These are phyloP conservation scores for Prunus padus DNA, from an alignment of 306 rosid genomes.

Conservation along the genomic window DNA sequence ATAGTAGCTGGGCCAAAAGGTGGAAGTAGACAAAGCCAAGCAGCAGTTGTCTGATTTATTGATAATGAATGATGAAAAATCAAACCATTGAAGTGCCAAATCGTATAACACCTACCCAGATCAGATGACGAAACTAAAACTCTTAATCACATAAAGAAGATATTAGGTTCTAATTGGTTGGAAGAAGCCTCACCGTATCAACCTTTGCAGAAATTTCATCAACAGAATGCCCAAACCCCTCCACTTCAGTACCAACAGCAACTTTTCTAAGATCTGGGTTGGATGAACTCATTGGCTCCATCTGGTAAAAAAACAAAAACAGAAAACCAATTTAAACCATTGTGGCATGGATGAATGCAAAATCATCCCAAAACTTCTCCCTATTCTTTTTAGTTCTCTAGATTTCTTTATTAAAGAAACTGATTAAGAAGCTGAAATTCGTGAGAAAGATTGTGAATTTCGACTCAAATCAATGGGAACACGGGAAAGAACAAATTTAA, in stretches of 20 bases:
- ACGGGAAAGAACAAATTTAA: neutral
- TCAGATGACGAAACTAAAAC: neutral
- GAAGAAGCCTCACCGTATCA: constrained; percentile 37
- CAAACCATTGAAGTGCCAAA: neutral
- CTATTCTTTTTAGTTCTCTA: neutral
- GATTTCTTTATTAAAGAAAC: neutral
- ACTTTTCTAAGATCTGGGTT: constrained; percentile 9
- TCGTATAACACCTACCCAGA: neutral
- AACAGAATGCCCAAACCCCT: constrained; percentile 25
- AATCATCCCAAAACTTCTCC: neutral
- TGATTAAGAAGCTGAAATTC: neutral
- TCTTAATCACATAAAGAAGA: constrained; percentile 1
- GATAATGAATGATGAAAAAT: neutral
- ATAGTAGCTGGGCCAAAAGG: neutral
- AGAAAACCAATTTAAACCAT: neutral
- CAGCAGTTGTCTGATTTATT: neutral
- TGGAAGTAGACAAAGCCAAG: neutral
- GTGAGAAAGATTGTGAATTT: neutral
- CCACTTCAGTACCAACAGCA: constrained; percentile 20
- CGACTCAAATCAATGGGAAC: neutral
- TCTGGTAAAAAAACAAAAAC: constrained; percentile 20
- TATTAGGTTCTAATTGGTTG: neutral
- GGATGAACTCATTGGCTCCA: constrained; percentile 35
- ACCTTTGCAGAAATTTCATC: constrained; percentile 34
- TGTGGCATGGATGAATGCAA: neutral